Evolutionary conservation across 2,329 filamentous ascomycete genomes (phyloP), one percentile per base, ranked within the genome.

Genomic region (Teratosphaeriaceae sp.): DNA sequence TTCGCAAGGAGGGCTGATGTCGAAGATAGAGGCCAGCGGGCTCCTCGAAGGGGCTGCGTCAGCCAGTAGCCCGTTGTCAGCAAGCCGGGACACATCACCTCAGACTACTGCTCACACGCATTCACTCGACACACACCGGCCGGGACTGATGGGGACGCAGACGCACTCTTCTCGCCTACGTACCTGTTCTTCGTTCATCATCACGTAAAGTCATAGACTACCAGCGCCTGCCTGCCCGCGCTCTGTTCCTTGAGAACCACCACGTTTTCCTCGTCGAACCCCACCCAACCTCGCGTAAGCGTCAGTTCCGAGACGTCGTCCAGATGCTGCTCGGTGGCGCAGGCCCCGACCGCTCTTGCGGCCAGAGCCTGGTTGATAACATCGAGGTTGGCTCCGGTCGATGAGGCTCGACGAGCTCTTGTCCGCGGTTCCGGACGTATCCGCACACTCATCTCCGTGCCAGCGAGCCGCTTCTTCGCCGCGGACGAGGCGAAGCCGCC

Each of bases 261-360:
- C n/a, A 95, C 85, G 67, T 88, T 88, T 64, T 94, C 86, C 33
- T 94, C 87, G 57, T 95, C 88, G 56, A 95, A 95, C 0, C 86
- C 87, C 7, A 95, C 80, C 78, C 84, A 90, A 40, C 74, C 73
- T 47, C 72, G 65, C 29, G 68, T 73, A 4, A 72, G 61, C 3
- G 66, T 63, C 12, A 68, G 50, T 35, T 61, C 59, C 7, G 50
- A 34, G 19, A 35, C 37, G 31, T 58, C 53, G 27, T 36, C 35
- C 13, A 30, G 19, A 9, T 33, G 13, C 22, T 35, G 24, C 13
- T 35, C 19, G 8, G 20, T 29, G 6, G 40, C 30, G 21, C 29
- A 39, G 6, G 34, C n/a, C 2, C 26, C 20, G 18, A 27, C 12
- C 12, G 21, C 16, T 22, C 37, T 23, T 12, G n/a, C 34, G 8